Base-by-base conservation (phyloP, 1,139 yeast species). In the Taiozyma sp. region DNA sequence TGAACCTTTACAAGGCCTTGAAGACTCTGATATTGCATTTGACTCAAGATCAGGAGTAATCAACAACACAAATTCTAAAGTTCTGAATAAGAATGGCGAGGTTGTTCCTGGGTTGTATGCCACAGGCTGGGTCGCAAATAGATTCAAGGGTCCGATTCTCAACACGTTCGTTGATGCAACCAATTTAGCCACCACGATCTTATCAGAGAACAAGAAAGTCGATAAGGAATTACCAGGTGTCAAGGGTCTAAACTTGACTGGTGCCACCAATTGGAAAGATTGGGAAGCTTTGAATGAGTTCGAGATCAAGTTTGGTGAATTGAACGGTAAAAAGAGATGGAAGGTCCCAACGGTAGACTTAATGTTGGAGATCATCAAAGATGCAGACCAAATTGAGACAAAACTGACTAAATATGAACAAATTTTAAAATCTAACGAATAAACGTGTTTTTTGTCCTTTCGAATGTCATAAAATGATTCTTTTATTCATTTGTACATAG, bases 121-220 rank as follows among this genome's bases (percentile, higher is more conserved):
- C 1, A 75, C 93, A 5, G 99, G 99, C 0, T 93, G 99, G 99
- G 86, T 92, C 50, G 83, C 87, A 54, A 84, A 79, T 51, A 96
- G 97, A 0, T 90, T 97, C 9, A 78, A 80, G 39, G 99, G 99
- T 1, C 96, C 91, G 7, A 93, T 93, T 57, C 96, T 96, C 14
- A 79, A 87, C 16, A 90, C 99, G 0, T 89, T 93, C 88, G 78
- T 86, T 76, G 95, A 89, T 54, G 79, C 96, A 0, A 87, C 84
- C 61, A 82, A 81, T 38, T 87, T 91, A 0, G 93, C 89, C 0
- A 87, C 83, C 45, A 72, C 74, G n/a, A 70, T 90, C 0, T 63
- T 84, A 22, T 72, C 75, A 44, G 96, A 87, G 59, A 68, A 79
- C 47, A 54, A 67, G 10, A 65, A 68, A 24, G 43, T 52, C 44